Base-by-base conservation (phyloP, 805 yeast genomes). In the Candida cerambycidarum region DNA sequence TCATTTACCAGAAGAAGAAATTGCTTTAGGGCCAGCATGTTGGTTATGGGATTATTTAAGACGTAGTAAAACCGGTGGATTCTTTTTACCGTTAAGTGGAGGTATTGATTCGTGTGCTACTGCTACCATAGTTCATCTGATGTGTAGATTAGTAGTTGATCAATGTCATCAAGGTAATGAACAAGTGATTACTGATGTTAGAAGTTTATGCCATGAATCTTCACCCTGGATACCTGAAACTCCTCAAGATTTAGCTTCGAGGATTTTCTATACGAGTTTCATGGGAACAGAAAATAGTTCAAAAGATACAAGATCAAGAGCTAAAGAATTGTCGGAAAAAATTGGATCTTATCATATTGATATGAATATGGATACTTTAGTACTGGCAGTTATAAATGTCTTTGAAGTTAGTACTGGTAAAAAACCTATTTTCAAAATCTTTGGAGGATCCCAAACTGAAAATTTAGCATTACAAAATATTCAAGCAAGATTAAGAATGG, bases 61-160 rank as follows among this genome's bases (percentile, higher is more conserved):
- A 61, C 78, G 99, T 50, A 88, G 95, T 53, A 80, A 79, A 51
- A 86, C 93, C 39, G 88, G 89, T 0, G 99, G 99, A 0, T 93
- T 75, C 61, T 95, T 93, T 64, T 70, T 93, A 35, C 98, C 99
- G 0, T 71, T 93, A 38, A 85, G 95, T 61, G 99, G 99, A 14
- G 99, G 99, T 38, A 92, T 93, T 50, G 99, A 93, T 60, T 86
- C 96, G 27, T 95, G 99, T 70, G 97, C 99, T 1, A 93, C 99
- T 0, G 93, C 98, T 0, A 86, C 86, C 13, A 89, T 93, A 54
- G 95, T 93, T 19, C 87, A 85, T 57, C 86, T 95, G 15, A 93
- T 93, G 99, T 92, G 98, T 60, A 71, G 89, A 25, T 66, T 92
- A 14, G 97, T 92, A 0, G 81, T 80, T 1, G 63, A 75, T 13